A percentile compares a stretch with the other conserved stretches of the same genome.
Evolutionary conservation across 345 rosid species (phyloP).

Genomic region (Heritiera littoralis): DNA sequence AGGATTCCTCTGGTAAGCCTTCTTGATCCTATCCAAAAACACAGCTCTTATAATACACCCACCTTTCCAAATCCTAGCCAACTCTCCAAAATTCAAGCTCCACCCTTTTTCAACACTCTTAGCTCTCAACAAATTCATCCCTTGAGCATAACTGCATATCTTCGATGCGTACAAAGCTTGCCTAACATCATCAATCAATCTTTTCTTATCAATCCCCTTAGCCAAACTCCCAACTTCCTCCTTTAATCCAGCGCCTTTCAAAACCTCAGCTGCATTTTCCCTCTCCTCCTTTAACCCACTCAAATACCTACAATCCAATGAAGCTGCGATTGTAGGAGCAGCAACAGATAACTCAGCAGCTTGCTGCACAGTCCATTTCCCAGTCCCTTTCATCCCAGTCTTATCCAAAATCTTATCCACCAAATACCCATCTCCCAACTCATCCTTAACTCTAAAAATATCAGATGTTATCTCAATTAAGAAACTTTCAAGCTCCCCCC

Average conservation of each 20-base stretch:
- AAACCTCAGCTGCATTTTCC: constrained; percentile 53
- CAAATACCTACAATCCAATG: constrained; percentile 80
- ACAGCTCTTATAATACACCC: constrained; percentile 94
- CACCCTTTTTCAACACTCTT: constrained; percentile 78
- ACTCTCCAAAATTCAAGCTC: constrained; percentile 80
- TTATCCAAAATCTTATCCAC: constrained; percentile 95
- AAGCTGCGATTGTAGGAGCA: constrained; percentile 93
- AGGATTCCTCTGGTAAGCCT: constrained; percentile 90
- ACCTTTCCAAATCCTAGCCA: constrained; percentile 97
- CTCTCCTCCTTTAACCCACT: constrained; percentile 95
- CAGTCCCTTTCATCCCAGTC: constrained; percentile 97
- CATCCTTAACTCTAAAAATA: constrained; percentile 82
- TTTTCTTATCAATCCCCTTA: constrained; percentile 68
- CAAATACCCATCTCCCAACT: constrained; percentile 58
- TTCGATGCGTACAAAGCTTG: constrained; percentile 88
- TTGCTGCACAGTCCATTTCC: constrained; percentile 97
- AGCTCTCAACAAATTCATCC: constrained; percentile 90
- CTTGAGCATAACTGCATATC: constrained; percentile 92
- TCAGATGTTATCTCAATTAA: constrained; percentile 84
- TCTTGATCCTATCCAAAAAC: constrained; percentile 93
- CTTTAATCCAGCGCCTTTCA: constrained; percentile 75
- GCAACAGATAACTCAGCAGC: constrained; percentile 96
- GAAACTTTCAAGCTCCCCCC: constrained; percentile 88
- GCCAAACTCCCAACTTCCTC: constrained; percentile 55
- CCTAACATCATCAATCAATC: constrained; percentile 90